Evolutionary conservation across 352 stramenopile species (phyloP).

Genomic region (Paralagenidium karlingii): DNA sequence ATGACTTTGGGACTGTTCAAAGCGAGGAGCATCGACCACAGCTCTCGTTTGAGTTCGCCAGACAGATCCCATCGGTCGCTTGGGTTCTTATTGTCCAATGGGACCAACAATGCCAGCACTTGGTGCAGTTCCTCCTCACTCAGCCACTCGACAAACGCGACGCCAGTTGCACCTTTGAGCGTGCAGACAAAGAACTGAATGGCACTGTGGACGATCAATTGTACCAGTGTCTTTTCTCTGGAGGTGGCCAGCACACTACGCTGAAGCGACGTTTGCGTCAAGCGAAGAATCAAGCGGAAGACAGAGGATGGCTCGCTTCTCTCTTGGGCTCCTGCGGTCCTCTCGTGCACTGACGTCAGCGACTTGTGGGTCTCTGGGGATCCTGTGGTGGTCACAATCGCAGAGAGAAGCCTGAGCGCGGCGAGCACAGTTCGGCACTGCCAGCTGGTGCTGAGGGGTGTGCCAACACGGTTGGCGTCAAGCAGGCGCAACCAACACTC

Average conservation of each 20-base stretch:
- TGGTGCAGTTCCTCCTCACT: too few species aligned
- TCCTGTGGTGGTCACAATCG: conserved; percentile 5
- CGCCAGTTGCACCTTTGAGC: conserved; percentile 1
- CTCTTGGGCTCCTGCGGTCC: too few species aligned
- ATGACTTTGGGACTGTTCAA: conserved; percentile 9
- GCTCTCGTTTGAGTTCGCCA: conserved; percentile 9
- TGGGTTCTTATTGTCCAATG: conserved; percentile 6
- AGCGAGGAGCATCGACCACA: conserved; percentile 13
- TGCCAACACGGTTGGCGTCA: background rate
- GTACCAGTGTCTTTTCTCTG: conserved; percentile 3
- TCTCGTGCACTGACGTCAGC: too few species aligned
- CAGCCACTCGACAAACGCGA: too few species aligned
- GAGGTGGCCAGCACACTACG: too few species aligned
- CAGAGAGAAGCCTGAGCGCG: conserved; percentile 8
- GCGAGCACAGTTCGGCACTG: conserved; percentile 5
- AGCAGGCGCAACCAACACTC: conserved; percentile 4
- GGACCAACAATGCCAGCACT: conserved; percentile 2
- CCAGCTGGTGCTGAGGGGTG: background rate
- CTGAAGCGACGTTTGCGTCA: too few species aligned
- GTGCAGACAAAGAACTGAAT: conserved; percentile 1
- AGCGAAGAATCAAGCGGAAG: too few species aligned
- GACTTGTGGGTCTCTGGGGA: too few species aligned
- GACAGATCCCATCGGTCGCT: background rate
- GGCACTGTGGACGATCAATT: conserved; percentile 8
- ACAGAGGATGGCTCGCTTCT: too few species aligned